phyloP scores from a whole-genome alignment of 2,329 filamentous ascomycete species.

The Coniochaeta prunicola region DNA sequence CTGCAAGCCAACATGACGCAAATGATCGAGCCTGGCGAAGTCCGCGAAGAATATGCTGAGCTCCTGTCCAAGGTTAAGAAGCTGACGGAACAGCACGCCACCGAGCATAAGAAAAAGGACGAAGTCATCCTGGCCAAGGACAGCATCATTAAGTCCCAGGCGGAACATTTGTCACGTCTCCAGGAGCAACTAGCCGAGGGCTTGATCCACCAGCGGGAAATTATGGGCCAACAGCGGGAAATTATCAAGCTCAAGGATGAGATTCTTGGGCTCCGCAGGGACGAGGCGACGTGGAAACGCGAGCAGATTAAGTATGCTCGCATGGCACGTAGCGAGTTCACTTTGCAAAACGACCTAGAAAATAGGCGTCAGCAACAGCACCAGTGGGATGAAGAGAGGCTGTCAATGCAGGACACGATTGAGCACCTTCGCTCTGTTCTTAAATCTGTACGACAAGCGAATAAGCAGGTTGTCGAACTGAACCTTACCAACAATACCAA shows the following conservation, averaged over 20 bases:
- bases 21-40: slow-evolving; percentile 9
- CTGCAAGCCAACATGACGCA: slow-evolving; percentile 16
- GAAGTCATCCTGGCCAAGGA: slow-evolving; percentile 14
- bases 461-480: background rate
- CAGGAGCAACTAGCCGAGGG: slow-evolving; percentile 1
- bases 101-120: slow-evolving; percentile 11
- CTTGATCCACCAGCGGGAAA: background rate
- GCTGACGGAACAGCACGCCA: slow-evolving; percentile 12
- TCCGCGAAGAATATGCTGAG: slow-evolving; percentile 17
- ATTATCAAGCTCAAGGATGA: background rate
- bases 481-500: slow-evolving; percentile 11
- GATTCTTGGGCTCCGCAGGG: background rate
- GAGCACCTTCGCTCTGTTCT: background rate
- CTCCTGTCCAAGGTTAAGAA: slow-evolving; percentile 16
- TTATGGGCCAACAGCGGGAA: background rate
- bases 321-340: background rate
- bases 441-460: background rate
- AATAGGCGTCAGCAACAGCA: background rate
- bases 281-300: background rate
- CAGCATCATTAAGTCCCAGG: slow-evolving; percentile 13
- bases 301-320: background rate
- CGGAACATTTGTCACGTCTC: slow-evolving; percentile 10
- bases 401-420: background rate
- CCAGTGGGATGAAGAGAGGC: background rate
- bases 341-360: background rate